Base-by-base conservation (phyloP, 2,329 filamentous ascomycete genomes). In the Claviceps lovelessii region DNA sequence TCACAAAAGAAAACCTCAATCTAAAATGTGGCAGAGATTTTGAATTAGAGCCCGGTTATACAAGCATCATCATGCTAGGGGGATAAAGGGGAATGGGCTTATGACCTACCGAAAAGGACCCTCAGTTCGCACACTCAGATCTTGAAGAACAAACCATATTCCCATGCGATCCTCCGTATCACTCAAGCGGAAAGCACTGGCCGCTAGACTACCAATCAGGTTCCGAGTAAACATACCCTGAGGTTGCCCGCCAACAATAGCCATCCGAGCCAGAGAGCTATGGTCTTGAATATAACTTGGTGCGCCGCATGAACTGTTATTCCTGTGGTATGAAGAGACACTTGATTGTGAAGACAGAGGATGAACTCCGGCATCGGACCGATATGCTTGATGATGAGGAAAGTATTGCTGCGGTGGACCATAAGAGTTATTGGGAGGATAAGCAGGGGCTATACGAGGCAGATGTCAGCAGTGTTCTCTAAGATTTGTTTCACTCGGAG, bases 101-200 rank as follows among this genome's bases (percentile, higher is more conserved):
- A 28, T 44, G 15, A 56, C 69, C 63, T 77, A 94, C 88, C 91
- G 80, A 69, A 97, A 98, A 57, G 76, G 80, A 11, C 93, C 93
- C 68, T 97, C 93, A 0, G 90, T 95, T 49, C 93, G 81, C 37
- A 98, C 91, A 63, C 90, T 95, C 47, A 98, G 75, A 71, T 98
- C 93, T 68, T 96, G 91, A 53, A 97, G 75, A 49, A 98, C 87
- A 64, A 98, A 98, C 91, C 91, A 98, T 59, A 95, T 90, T 2
- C 91, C 91, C 52, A 88, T 82, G 67, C 88, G 87, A 60, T 88
- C 85, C 17, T 86, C 75, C 0, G 83, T 80, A 61, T 97, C 90
- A 2, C 81, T 84, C 53, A 97, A 77, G 37, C 85, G 82, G 65
- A 90, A 91, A 1, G 91, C 91, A 64, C 90, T 95, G 37, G 90